These are phyloP conservation scores for Trichosanthes cucumerina DNA, from an alignment of 306 rosid species.

Conservation along the genomic window DNA sequence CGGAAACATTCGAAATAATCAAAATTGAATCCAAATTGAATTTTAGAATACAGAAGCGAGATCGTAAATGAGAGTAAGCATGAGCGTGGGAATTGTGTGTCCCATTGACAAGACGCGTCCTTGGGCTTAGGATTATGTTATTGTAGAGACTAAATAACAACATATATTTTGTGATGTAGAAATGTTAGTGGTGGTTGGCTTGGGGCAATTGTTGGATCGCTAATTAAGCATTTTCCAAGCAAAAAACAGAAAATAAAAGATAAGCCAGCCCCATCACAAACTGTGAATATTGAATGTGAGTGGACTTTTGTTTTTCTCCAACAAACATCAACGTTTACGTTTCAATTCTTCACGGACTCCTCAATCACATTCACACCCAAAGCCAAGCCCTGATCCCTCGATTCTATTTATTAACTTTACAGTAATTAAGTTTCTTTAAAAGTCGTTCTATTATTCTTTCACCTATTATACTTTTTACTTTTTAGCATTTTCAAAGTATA, in stretches of 20 bases:
- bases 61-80: not conserved
- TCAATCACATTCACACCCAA: not conserved
- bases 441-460: not conserved
- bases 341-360: not conserved
- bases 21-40: not conserved
- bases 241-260: constrained; percentile 11
- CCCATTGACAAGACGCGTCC: not conserved
- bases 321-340: not conserved
- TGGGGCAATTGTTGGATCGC: constrained; percentile 1
- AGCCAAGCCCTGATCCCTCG: too few species aligned
- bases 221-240: not conserved
- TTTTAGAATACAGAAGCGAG: not conserved
- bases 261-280: constrained; percentile 16
- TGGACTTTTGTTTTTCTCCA: not conserved
- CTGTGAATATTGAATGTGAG: not conserved
- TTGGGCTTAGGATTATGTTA: not conserved
- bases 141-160: not conserved
- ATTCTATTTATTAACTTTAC: not conserved
- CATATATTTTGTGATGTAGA: not conserved
- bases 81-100: not conserved
- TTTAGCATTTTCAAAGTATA: not conserved
- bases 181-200: constrained; percentile 23
- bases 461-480: not conserved
- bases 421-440: not conserved
- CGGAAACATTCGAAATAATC: not conserved